A percentile compares a stretch with the other conserved stretches of the same genome.
Conservation (phyloP, 2,329 filamentous ascomycete species). For the Aspergillus fijiensis region DNA sequence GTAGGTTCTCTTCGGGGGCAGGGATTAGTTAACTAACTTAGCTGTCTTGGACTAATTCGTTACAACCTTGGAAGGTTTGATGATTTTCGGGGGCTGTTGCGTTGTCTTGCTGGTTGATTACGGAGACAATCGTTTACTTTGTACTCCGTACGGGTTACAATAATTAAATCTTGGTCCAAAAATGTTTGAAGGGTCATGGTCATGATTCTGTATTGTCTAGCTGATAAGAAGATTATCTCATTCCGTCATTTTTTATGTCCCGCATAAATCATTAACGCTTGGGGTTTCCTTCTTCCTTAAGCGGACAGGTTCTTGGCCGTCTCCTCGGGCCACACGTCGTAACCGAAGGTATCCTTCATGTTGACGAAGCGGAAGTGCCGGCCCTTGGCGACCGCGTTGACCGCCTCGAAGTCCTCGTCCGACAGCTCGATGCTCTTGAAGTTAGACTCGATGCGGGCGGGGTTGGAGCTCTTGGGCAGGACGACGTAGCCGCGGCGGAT, state of each 20-base stretch:
- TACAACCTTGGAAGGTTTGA: too few species aligned
- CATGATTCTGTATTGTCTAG: background rate
- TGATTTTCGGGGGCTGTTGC: too few species aligned
- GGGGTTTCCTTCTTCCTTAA: slow-evolving; percentile 12
- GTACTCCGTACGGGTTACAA: too few species aligned
- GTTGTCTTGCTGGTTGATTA: too few species aligned
- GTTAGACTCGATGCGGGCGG: slow-evolving; percentile 67
- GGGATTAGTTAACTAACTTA: too few species aligned
- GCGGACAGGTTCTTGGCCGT: slow-evolving; percentile 34
- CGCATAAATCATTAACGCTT: slow-evolving; percentile 16
- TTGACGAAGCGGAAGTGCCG: slow-evolving; percentile 72
- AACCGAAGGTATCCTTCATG: slow-evolving; percentile 79
- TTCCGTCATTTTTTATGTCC: slow-evolving; percentile 18
- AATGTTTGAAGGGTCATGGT: background rate
- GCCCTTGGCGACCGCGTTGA: slow-evolving; percentile 64
- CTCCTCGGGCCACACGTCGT: slow-evolving; percentile 68
- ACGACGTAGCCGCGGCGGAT: slow-evolving; percentile 65
- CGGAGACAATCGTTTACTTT: too few species aligned
- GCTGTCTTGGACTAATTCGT: too few species aligned
- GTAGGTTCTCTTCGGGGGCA: too few species aligned
- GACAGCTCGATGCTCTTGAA: slow-evolving; percentile 61
- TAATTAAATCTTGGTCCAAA: too few species aligned
- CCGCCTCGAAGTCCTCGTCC: slow-evolving; percentile 58
- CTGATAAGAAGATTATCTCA: slow-evolving; percentile 1
- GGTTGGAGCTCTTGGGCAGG: slow-evolving; percentile 68